A percentile compares a stretch with the other conserved stretches of the same genome.
Evolutionary conservation across 1,139 yeast genomes (phyloP).

Genomic region (Arxiozyma heterogenica): DNA sequence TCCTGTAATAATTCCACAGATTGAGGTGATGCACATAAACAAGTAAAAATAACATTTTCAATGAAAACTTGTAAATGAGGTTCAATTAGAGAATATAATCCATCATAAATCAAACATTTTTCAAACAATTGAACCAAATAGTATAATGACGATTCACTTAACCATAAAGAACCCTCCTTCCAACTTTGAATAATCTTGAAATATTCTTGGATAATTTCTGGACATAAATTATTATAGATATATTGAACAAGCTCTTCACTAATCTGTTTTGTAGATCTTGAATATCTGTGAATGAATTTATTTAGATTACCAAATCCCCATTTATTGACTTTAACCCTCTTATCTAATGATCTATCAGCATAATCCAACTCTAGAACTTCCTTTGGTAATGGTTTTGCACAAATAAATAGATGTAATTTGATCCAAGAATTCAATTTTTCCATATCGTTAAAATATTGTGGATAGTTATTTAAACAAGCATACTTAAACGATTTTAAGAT

Average conservation of each 20-base stretch:
- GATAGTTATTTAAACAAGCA: conserved; percentile 47
- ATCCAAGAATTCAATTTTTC: conserved; percentile 56
- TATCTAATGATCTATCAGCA: conserved; percentile 42
- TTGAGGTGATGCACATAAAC: conserved; percentile 47
- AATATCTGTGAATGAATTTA: conserved; percentile 38
- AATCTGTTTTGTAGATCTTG: conserved; percentile 29
- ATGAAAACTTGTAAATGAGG: conserved; percentile 52
- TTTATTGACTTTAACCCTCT: conserved; percentile 53
- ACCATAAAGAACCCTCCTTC: conserved; percentile 46
- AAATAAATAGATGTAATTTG: conserved; percentile 46
- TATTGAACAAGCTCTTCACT: conserved; percentile 39
- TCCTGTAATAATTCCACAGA: conserved; percentile 58
- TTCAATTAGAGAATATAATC: conserved; percentile 43
- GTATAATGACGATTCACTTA: conserved; percentile 50
- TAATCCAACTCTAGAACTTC: conserved; percentile 44
- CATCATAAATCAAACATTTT: conserved; percentile 47
- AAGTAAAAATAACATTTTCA: conserved; percentile 54
- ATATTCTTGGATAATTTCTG: conserved; percentile 50
- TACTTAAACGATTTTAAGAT: conserved; percentile 59
- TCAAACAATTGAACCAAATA: conserved; percentile 58
- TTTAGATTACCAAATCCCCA: conserved; percentile 68
- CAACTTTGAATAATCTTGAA: conserved; percentile 54
- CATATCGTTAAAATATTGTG: conserved; percentile 41
- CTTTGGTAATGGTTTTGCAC: conserved; percentile 52
- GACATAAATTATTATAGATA: conserved; percentile 47